Percentiles rank a stretch among this genome's conserved stretches.
These are phyloP conservation scores for Neofusicoccum parvum DNA, from an alignment of 2,329 filamentous ascomycete species.

Conservation along the genomic window DNA sequence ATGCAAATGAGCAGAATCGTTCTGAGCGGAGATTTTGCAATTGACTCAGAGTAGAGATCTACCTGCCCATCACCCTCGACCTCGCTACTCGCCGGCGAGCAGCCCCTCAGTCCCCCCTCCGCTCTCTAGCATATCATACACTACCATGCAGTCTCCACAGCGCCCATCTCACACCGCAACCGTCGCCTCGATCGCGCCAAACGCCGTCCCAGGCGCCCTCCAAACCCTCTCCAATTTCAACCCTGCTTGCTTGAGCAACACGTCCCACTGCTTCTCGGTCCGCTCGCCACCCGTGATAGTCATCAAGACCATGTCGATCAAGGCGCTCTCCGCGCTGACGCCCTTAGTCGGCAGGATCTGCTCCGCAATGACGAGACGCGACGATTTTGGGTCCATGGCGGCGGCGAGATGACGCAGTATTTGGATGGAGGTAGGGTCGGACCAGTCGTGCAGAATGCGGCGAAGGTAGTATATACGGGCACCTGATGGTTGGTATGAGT, in stretches of 20 bases:
- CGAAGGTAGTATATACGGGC: constrained; percentile 42
- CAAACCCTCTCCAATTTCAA: constrained; percentile 23
- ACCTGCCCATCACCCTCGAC: too few relatives aligned
- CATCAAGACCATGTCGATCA: constrained; percentile 45
- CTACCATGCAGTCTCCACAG: too few relatives aligned
- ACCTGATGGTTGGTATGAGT: constrained; percentile 23
- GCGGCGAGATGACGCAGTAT: constrained; percentile 37
- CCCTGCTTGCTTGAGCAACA: constrained; percentile 23
- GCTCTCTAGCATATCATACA: too few relatives aligned
- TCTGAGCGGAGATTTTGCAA: too few relatives aligned
- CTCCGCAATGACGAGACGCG: constrained; percentile 40
- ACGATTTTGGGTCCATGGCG: constrained; percentile 36
- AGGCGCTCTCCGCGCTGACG: constrained; percentile 32
- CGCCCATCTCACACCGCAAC: not conserved
- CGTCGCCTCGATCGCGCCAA: constrained; percentile 22
- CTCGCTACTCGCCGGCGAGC: too few relatives aligned
- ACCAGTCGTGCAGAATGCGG: constrained; percentile 43
- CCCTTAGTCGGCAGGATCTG: constrained; percentile 37
- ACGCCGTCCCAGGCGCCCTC: constrained; percentile 6
- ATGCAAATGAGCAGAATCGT: too few relatives aligned
- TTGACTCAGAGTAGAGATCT: too few relatives aligned
- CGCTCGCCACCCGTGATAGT: constrained; percentile 29
- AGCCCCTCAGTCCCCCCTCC: too few relatives aligned
- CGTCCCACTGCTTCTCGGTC: constrained; percentile 24
- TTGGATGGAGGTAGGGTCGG: constrained; percentile 35